phyloP scores from a whole-genome alignment of 2,329 filamentous ascomycete species.

The Fusarium nelsonii region DNA sequence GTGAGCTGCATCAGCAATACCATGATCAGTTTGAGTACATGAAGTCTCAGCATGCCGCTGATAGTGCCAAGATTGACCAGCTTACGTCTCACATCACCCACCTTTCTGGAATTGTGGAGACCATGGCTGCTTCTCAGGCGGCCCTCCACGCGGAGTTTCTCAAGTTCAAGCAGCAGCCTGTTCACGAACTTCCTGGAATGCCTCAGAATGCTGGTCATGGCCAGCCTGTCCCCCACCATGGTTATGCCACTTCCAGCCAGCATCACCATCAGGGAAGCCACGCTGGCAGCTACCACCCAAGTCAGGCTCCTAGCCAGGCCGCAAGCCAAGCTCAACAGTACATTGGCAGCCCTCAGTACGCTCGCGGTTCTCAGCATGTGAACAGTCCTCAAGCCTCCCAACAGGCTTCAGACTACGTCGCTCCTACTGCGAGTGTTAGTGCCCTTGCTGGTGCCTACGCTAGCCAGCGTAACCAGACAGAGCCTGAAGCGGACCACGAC shows the following conservation, averaged over 20 bases:
- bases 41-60: conserved; percentile 62
- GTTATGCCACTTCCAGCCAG: conserved; percentile 46
- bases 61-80: conserved; percentile 76
- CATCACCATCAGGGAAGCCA: conserved; percentile 49
- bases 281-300: conserved; percentile 51
- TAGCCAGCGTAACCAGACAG: conserved; percentile 52
- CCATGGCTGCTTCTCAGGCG: conserved; percentile 75
- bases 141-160: conserved; percentile 75
- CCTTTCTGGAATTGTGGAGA: conserved; percentile 75
- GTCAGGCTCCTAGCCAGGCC: conserved; percentile 52
- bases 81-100: conserved; percentile 75
- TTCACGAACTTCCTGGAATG: conserved; percentile 57
- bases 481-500: conserved; percentile 61
- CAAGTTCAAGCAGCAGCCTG: conserved; percentile 66
- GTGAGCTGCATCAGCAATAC: conserved; percentile 75
- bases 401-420: conserved; percentile 52
- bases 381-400: conserved; percentile 52
- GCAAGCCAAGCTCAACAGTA: conserved; percentile 52
- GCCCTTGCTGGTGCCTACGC: conserved; percentile 54
- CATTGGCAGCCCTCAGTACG: conserved; percentile 55
- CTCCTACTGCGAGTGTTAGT: conserved; percentile 50
- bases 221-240: conserved; percentile 46
- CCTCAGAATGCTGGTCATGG: conserved; percentile 41
- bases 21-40: conserved; percentile 64
- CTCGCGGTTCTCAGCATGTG: conserved; percentile 52